phyloP scores from a whole-genome alignment of 495 filamentous ascomycete genomes.

The Venustampulla echinocandica region DNA sequence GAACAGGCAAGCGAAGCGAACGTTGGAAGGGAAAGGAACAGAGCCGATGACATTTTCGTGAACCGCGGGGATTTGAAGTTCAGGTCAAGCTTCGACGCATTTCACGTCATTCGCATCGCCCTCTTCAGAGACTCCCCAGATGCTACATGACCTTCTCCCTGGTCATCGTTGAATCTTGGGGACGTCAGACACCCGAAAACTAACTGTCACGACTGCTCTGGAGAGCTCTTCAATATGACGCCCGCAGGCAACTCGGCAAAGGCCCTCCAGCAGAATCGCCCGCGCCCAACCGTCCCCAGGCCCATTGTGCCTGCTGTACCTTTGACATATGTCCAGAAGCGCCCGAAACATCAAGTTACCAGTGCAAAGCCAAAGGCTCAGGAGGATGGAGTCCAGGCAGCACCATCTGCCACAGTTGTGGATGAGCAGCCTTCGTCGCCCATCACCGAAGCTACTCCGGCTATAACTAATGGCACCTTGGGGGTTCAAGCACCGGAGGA shows the following conservation, averaged over 20 bases:
- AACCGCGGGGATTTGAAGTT: not conserved
- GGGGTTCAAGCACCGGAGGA: not conserved
- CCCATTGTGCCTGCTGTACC: slow-evolving; percentile 31
- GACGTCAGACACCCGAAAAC: slow-evolving; percentile 15
- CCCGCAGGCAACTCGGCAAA: slow-evolving; percentile 16
- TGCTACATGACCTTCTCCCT: slow-evolving; percentile 23
- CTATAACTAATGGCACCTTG: slow-evolving; percentile 14
- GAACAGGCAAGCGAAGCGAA: not conserved
- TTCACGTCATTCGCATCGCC: not conserved
- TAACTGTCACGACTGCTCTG: not conserved
- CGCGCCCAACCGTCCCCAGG: slow-evolving; percentile 23
- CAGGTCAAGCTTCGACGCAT: not conserved
- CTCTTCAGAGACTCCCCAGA: slow-evolving; percentile 23
- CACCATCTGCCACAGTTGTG: slow-evolving; percentile 8
- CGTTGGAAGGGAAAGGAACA: not conserved
- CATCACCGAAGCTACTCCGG: slow-evolving; percentile 5
- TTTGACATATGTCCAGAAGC: slow-evolving; percentile 30
- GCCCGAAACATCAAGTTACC: slow-evolving; percentile 19
- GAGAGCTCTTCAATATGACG: slow-evolving; percentile 15
- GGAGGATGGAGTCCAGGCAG: too few relatives aligned
- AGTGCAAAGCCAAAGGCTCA: slow-evolving; percentile 13
- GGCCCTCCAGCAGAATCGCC: slow-evolving; percentile 19
- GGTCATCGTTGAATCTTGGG: slow-evolving; percentile 28
- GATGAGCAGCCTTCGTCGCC: slow-evolving; percentile 6
- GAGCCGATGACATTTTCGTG: slow-evolving; percentile 1